A percentile compares a stretch with the other conserved stretches of the same genome.
These are phyloP conservation scores for Xylaria multiplex DNA, from an alignment of 2,329 filamentous ascomycete species.

Conservation along the genomic window DNA sequence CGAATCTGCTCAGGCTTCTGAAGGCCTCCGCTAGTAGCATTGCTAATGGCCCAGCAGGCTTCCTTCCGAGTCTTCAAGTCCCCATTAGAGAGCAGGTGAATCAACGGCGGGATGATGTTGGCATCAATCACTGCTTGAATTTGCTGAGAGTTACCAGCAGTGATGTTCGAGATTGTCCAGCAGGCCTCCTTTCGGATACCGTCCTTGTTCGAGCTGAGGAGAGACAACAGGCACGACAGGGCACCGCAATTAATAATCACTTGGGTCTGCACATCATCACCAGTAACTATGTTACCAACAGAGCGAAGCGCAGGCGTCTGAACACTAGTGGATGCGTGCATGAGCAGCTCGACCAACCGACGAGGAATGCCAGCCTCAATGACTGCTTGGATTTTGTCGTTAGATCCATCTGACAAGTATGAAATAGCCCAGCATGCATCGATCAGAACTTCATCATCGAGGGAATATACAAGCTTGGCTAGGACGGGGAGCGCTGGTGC, in stretches of 20 bases:
- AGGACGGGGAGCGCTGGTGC: constrained; percentile 93
- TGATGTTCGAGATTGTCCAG: constrained; percentile 99
- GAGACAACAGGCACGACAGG: constrained; percentile 88
- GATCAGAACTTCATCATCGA: constrained; percentile 97
- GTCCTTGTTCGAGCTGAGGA: constrained; percentile 96
- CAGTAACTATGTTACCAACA: constrained; percentile 98
- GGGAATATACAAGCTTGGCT: constrained; percentile 96
- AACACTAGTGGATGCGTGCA: constrained; percentile 97
- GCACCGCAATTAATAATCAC: constrained; percentile 99
- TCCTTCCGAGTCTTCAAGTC: constrained; percentile 99
- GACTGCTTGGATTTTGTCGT: constrained; percentile 99
- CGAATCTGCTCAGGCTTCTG: constrained; percentile 99
- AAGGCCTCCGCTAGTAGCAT: constrained; percentile 94
- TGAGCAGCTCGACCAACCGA: constrained; percentile 93
- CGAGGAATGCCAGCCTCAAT: constrained; percentile 98
- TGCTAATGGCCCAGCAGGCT: constrained; percentile 99
- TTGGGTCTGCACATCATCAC: constrained; percentile 98
- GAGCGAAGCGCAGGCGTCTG: constrained; percentile 97
- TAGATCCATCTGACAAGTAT: constrained; percentile 96
- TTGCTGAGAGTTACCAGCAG: constrained; percentile 95
- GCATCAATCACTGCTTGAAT: constrained; percentile 97
- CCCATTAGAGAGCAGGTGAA: constrained; percentile 94
- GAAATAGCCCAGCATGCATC: constrained; percentile 99
- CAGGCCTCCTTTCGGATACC: constrained; percentile 99
- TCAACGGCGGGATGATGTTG: constrained; percentile 94